phyloP scores from a whole-genome alignment of 2,329 filamentous ascomycete genomes.

The Aureobasidium sp. region DNA sequence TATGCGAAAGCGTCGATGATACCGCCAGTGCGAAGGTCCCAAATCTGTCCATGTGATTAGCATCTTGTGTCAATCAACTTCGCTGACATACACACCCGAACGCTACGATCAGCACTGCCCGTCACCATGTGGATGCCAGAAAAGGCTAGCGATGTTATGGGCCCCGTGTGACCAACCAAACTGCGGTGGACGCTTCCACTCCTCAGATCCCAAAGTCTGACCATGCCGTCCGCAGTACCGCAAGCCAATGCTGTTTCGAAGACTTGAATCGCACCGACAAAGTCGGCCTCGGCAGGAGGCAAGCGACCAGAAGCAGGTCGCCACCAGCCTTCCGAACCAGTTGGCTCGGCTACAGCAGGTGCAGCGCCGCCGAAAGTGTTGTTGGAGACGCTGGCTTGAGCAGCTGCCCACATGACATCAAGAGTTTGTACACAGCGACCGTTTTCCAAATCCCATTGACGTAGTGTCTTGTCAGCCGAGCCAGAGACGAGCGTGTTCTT shows the following conservation, averaged over 20 bases:
- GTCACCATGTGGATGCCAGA: slow-evolving; percentile 94
- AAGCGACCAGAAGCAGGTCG: slow-evolving; percentile 52
- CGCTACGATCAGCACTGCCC: slow-evolving; percentile 83
- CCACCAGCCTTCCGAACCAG: slow-evolving; percentile 51
- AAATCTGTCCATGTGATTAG: slow-evolving; percentile 60
- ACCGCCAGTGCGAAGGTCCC: slow-evolving; percentile 92
- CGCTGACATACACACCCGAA: slow-evolving; percentile 63
- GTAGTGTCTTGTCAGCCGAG: slow-evolving; percentile 91
- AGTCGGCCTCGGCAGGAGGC: slow-evolving; percentile 70
- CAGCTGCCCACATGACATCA: slow-evolving; percentile 96
- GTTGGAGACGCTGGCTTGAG: slow-evolving; percentile 67
- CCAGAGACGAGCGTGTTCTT: slow-evolving; percentile 88
- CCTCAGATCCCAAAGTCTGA: slow-evolving; percentile 89
- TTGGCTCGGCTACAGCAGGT: slow-evolving; percentile 1
- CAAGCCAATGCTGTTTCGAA: slow-evolving; percentile 94
- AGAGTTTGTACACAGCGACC: slow-evolving; percentile 96
- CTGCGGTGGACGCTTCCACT: slow-evolving; percentile 96
- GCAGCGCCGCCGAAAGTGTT: slow-evolving; percentile 28
- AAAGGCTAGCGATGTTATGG: slow-evolving; percentile 91
- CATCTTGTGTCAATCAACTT: not conserved
- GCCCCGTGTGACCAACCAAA: slow-evolving; percentile 88
- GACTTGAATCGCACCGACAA: slow-evolving; percentile 89
- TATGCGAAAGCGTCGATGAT: slow-evolving; percentile 96
- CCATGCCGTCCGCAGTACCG: slow-evolving; percentile 95
- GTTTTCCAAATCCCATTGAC: slow-evolving; percentile 95